phyloP scores from a whole-genome alignment of 257 asterid species.

The Echium plantagineum region DNA sequence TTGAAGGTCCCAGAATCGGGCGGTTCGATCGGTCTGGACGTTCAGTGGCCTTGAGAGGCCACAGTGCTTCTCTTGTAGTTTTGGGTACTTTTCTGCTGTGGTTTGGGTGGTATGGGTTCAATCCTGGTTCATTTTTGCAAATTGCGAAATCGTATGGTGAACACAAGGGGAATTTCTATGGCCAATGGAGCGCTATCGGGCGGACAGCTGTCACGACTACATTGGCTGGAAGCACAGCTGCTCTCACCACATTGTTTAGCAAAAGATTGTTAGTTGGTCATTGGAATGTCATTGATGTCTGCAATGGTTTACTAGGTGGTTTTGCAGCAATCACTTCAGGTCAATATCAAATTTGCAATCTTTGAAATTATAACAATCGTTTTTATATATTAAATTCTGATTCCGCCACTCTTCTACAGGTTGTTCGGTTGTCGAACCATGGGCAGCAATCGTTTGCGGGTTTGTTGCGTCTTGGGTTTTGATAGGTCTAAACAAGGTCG shows the following conservation, averaged over 20 bases:
- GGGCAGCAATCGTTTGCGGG: conserved; percentile 67
- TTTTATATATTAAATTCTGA: not conserved
- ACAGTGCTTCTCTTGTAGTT: conserved; percentile 49
- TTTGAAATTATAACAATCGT: too few species aligned
- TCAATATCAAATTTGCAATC: not conserved
- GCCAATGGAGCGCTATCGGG: conserved; percentile 64
- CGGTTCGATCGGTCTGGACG: conserved; percentile 47
- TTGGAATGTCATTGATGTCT: conserved; percentile 56
- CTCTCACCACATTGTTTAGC: conserved; percentile 46
- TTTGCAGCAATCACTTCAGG: conserved; percentile 68
- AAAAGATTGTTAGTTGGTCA: conserved; percentile 49
- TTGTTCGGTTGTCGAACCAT: conserved; percentile 56
- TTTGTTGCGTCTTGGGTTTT: conserved; percentile 53
- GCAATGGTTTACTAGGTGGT: conserved; percentile 57
- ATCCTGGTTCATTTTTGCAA: conserved; percentile 51
- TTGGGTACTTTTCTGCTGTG: conserved; percentile 52
- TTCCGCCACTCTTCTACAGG: conserved; percentile 43
- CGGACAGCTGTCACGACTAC: conserved; percentile 71
- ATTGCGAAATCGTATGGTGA: conserved; percentile 31
- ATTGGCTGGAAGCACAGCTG: conserved; percentile 59
- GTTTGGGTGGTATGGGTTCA: conserved; percentile 71
- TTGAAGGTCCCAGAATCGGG: conserved; percentile 64
- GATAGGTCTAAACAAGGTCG: conserved; percentile 46
- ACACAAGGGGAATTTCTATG: conserved; percentile 25
- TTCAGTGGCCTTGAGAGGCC: conserved; percentile 53